phyloP scores from a whole-genome alignment of 2,329 filamentous ascomycete species.

The Beauveria sp. region DNA sequence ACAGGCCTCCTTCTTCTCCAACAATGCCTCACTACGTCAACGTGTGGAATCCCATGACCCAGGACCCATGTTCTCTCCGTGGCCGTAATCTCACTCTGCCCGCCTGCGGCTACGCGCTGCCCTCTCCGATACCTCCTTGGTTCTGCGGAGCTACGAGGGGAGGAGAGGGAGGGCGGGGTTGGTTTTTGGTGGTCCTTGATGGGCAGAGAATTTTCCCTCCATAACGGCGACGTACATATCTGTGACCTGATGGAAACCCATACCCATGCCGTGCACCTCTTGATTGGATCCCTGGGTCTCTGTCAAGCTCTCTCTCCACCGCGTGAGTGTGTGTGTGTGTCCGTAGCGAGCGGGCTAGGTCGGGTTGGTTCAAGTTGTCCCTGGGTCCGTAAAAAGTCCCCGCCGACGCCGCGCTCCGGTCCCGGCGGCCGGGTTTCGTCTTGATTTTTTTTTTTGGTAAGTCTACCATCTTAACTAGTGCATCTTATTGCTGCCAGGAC shows the following conservation, averaged over 20 bases:
- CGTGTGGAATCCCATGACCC: slow-evolving; percentile 5
- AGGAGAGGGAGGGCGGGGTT: background rate
- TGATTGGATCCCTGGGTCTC: background rate
- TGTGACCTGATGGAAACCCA: slow-evolving; percentile 8
- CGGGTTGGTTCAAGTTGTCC: background rate
- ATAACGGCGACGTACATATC: background rate
- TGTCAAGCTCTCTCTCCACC: background rate
- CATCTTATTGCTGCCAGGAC: background rate
- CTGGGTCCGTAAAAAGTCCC: background rate
- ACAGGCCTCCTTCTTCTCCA: background rate
- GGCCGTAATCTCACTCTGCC: background rate
- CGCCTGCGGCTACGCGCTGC: background rate
- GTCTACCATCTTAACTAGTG: background rate
- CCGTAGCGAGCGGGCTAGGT: background rate
- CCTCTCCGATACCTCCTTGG: background rate
- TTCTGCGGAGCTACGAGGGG: background rate
- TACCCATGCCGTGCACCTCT: background rate
- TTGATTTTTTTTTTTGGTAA: background rate
- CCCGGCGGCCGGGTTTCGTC: slow-evolving; percentile 5
- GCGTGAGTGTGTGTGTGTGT: background rate
- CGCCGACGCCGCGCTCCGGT: slow-evolving; percentile 2
- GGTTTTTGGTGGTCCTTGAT: slow-evolving; percentile 1
- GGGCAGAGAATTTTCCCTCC: background rate
- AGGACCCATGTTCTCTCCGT: background rate
- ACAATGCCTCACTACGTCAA: background rate